Base-by-base conservation (phyloP, 352 stramenopile species). In the Peronospora tabacina region DNA sequence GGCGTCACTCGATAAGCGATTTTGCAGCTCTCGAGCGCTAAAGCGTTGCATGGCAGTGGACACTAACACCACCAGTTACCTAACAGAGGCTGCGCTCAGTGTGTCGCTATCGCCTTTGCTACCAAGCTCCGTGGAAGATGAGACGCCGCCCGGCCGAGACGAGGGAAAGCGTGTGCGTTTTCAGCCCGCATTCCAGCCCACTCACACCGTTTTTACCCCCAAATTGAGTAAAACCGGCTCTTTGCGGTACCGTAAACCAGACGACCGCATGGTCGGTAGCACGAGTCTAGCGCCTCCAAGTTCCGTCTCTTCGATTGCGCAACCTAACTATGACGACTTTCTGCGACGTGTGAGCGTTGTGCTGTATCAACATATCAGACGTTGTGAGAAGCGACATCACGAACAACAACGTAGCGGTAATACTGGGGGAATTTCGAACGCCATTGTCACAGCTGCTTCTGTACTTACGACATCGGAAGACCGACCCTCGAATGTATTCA, bases 321-420 rank as follows among this genome's bases (percentile, higher is more conserved):
- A 94, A 59, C 85, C 85, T 37, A 96, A 96, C 53, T 96, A 95
- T 61, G 84, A 96, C 55, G 86, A 96, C 53, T 91, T 90, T 26
- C 44, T 96, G 45, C 70, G 82, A 40, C 77, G 83, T 59, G 83
- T 94, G 46, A 90, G 78, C 47, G 84, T 95, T 50, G 85, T 95
- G 35, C 55, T 95, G 35, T 94, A 95, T 53, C 85, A 95, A 55
- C 85, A 95, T 53, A 80, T 95, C 30, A 66, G 82, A 46, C 78
- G 83, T 37, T 91, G 85, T 55, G 82, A 95, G 61, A 90, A 91
- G 63, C 78, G 78, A 22, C 40, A 75, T 44, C 65, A 75, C 5
- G 82, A 94, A 52, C 72, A 85, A 43, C 52, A 79, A 51, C 75
- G 74, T 38, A 51, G 34, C 1, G 44, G 48, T 15, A 45, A 30